A percentile compares a stretch with the other conserved stretches of the same genome.
These are phyloP conservation scores for Magnaporthiopsis rhizophila DNA, from an alignment of 2,329 filamentous ascomycete genomes.

Conservation along the genomic window DNA sequence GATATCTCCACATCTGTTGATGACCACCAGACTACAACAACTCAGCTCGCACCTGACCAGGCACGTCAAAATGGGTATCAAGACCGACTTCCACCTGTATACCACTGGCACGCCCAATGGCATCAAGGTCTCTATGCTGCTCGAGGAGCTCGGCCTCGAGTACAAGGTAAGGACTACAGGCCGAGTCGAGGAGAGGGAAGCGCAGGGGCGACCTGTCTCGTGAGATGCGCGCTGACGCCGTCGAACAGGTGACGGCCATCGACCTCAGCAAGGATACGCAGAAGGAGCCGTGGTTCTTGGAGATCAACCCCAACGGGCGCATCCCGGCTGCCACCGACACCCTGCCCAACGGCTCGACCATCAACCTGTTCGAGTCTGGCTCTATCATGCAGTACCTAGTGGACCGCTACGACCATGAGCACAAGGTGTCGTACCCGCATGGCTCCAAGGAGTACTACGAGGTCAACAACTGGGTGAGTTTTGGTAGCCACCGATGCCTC, in stretches of 20 bases:
- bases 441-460: slow-evolving; percentile 71
- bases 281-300: slow-evolving; percentile 75
- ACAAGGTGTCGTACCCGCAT: slow-evolving; percentile 73
- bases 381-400: slow-evolving; percentile 79
- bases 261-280: slow-evolving; percentile 69
- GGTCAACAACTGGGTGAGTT: slow-evolving; percentile 63
- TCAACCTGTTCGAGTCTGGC: slow-evolving; percentile 75
- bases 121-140: slow-evolving; percentile 77
- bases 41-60: neutral
- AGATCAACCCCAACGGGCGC: slow-evolving; percentile 88
- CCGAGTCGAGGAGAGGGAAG: neutral
- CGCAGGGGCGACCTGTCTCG: neutral
- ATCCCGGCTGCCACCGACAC: slow-evolving; percentile 83
- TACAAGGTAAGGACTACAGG: slow-evolving; percentile 52
- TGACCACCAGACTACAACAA: neutral
- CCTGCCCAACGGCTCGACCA: slow-evolving; percentile 62
- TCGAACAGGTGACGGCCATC: slow-evolving; percentile 47
- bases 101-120: slow-evolving; percentile 81
- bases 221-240: neutral
- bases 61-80: slow-evolving; percentile 11
- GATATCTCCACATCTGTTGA: neutral
- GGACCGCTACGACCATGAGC: slow-evolving; percentile 69
- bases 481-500: slow-evolving; percentile 8
- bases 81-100: slow-evolving; percentile 70
- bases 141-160: slow-evolving; percentile 78